phyloP scores from a whole-genome alignment of 2,329 filamentous ascomycete species.

The Cercospora sojina region DNA sequence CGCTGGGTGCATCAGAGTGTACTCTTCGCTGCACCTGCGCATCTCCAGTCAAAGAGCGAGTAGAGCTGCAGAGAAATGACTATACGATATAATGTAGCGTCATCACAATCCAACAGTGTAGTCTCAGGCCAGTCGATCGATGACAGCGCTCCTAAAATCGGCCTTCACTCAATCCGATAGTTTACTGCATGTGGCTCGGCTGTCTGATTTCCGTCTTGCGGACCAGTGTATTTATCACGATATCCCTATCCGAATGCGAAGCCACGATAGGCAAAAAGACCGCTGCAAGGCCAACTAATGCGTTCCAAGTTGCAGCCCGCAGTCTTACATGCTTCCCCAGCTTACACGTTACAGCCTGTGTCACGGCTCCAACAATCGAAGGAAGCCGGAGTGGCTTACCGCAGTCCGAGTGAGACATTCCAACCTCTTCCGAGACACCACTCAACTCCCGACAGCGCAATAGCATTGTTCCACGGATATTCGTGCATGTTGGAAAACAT shows the following conservation, averaged over 20 bases:
- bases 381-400: not conserved
- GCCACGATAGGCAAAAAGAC: not conserved
- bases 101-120: not conserved
- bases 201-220: not conserved
- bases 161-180: not conserved
- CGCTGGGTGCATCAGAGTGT: no score
- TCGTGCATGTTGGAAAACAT: not conserved
- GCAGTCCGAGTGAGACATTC: not conserved
- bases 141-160: not conserved
- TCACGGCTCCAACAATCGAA: not conserved
- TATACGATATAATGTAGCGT: no score
- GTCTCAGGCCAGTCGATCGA: not conserved
- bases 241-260: not conserved
- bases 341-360: slow-evolving; percentile 2
- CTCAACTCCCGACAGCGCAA: not conserved
- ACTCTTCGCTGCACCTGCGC: no score
- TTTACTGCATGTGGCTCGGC: not conserved
- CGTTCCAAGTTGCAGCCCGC: no score
- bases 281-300: not conserved
- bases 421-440: not conserved
- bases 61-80: no score
- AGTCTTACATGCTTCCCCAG: not conserved
- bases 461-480: not conserved
- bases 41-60: no score
- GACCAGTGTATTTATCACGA: not conserved